Percentiles rank a stretch among this genome's conserved stretches.
Evolutionary conservation across 2,329 filamentous ascomycete genomes (phyloP).

Genomic region (Penicillium janthinellum): DNA sequence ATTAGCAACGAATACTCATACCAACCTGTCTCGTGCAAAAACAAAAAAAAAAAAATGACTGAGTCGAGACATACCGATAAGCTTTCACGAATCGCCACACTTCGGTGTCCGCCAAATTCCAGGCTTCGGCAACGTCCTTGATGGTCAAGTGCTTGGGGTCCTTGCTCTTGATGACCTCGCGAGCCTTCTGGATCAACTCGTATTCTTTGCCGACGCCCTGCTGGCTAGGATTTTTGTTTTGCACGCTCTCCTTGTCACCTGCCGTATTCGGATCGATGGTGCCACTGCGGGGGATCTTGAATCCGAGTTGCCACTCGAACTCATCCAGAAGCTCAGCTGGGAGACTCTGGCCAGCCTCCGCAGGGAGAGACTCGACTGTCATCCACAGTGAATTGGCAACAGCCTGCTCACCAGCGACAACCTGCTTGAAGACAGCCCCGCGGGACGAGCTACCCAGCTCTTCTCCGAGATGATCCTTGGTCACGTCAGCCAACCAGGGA

Average conservation of each 20-base stretch:
- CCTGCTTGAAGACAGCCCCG: conserved; percentile 76
- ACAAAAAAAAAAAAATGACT: background rate
- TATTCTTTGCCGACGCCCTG: conserved; percentile 47
- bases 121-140: conserved; percentile 51
- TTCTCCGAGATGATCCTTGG: conserved; percentile 65
- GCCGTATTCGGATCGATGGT: conserved; percentile 42
- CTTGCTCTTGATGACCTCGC: conserved; percentile 47
- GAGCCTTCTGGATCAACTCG: conserved; percentile 54
- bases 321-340: conserved; percentile 59
- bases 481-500: conserved; percentile 73
- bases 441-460: conserved; percentile 66
- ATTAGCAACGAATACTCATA: background rate
- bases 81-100: conserved; percentile 66
- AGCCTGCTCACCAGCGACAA: conserved; percentile 69
- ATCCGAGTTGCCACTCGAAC: conserved; percentile 88
- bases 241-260: conserved; percentile 38
- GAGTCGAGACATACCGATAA: conserved; percentile 44
- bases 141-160: conserved; percentile 42
- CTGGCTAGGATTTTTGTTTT: conserved; percentile 40
- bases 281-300: conserved; percentile 66
- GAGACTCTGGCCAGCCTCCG: conserved; percentile 53
- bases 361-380: conserved; percentile 64
- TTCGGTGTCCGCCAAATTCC: conserved; percentile 66
- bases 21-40: background rate
- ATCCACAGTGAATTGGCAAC: conserved; percentile 75